Conservation (phyloP, 495 filamentous ascomycete species). For the Penicillium samsonianum region DNA sequence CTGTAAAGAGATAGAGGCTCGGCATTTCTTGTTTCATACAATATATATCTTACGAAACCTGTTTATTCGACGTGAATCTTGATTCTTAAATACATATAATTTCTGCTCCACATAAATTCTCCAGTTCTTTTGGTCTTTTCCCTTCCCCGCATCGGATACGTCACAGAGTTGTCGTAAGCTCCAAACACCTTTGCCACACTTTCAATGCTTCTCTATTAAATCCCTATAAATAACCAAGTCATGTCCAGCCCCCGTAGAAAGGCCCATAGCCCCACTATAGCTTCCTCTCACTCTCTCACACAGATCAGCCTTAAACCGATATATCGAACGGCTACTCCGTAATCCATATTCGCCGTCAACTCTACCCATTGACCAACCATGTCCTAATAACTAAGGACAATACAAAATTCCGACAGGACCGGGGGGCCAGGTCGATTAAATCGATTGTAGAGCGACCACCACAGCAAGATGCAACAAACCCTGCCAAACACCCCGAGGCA, state of each 20-base stretch:
- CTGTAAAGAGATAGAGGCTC: slow-evolving; percentile 8
- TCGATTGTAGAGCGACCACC: not conserved
- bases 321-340: too few species aligned
- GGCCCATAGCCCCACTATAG: too few species aligned
- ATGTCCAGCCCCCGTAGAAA: too few species aligned
- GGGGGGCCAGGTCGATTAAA: not conserved
- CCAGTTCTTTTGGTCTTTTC: not conserved
- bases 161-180: not conserved
- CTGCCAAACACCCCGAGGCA: not conserved
- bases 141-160: not conserved
- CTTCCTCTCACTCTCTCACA: too few species aligned
- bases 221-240: too few species aligned
- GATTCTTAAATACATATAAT: not conserved
- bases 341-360: too few species aligned
- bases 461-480: not conserved
- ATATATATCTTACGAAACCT: not conserved
- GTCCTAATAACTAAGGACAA: not conserved
- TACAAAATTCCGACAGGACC: not conserved
- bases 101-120: not conserved
- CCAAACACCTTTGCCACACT: not conserved
- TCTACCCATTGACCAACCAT: not conserved
- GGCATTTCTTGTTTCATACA: not conserved
- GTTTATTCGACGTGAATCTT: not conserved
- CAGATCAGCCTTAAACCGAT: too few species aligned
- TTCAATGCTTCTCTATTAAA: too few species aligned